A percentile compares a stretch with the other conserved stretches of the same genome.
Evolutionary conservation across 2,329 filamentous ascomycete genomes (phyloP).

Genomic region (Phialophora chinensis): DNA sequence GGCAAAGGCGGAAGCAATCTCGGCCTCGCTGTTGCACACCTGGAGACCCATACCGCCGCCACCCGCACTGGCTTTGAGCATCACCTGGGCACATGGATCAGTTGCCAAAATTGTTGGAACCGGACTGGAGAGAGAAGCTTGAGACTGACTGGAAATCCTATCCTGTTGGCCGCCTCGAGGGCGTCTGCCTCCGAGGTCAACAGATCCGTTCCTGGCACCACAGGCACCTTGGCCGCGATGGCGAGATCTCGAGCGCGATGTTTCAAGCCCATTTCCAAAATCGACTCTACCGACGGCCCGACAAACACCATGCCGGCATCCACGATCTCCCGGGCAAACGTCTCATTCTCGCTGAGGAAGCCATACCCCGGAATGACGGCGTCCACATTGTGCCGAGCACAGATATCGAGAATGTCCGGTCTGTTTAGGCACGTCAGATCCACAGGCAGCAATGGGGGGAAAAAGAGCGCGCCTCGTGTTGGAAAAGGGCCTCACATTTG

Average conservation of each 20-base stretch:
- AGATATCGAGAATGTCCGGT: slow-evolving; percentile 38
- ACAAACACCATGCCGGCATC: slow-evolving; percentile 64
- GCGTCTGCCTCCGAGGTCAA: slow-evolving; percentile 56
- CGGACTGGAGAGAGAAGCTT: not conserved
- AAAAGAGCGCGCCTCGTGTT: not conserved
- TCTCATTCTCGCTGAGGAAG: slow-evolving; percentile 67
- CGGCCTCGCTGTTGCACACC: slow-evolving; percentile 69
- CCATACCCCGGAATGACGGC: slow-evolving; percentile 72
- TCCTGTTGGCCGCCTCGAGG: slow-evolving; percentile 48
- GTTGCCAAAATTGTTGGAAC: not conserved
- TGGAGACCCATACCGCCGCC: slow-evolving; percentile 86
- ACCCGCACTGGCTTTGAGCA: slow-evolving; percentile 79
- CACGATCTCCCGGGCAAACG: slow-evolving; percentile 62
- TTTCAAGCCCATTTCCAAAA: slow-evolving; percentile 64
- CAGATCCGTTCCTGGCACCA: slow-evolving; percentile 60
- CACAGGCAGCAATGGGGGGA: not conserved
- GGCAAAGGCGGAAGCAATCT: slow-evolving; percentile 72
- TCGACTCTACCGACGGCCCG: slow-evolving; percentile 61
- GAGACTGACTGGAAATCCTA: slow-evolving; percentile 60
- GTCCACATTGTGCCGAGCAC: slow-evolving; percentile 59
- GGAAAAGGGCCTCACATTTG: not conserved
- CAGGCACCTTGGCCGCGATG: slow-evolving; percentile 58
- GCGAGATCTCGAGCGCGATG: slow-evolving; percentile 63
- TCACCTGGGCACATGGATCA: slow-evolving; percentile 33
- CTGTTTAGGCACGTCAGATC: not conserved